Percentiles rank a stretch among this genome's conserved stretches.
phyloP scores from a whole-genome alignment of 2,329 filamentous ascomycete species.

The Lachnellula suecica region DNA sequence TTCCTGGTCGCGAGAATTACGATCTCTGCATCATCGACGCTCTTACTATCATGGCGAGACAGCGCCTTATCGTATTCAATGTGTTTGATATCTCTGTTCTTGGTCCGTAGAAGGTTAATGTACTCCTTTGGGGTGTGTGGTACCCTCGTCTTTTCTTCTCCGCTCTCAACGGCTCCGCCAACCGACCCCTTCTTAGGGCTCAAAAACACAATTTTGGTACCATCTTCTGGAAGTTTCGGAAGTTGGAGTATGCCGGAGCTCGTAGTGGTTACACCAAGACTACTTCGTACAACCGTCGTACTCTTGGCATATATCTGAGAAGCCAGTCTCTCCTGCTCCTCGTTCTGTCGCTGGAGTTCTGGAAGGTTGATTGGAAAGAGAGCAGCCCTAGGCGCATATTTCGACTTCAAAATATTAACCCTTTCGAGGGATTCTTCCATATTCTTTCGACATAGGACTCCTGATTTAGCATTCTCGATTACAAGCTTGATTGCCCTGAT shows the following conservation, averaged over 20 bases:
- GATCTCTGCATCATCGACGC: conserved; percentile 35
- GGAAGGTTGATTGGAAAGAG: too few species aligned
- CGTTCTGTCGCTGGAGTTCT: too few species aligned
- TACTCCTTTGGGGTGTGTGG: conserved; percentile 34
- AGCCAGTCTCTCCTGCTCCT: conserved; percentile 6
- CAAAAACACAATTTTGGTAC: conserved; percentile 35
- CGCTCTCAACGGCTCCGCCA: conserved; percentile 39
- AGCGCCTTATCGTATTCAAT: conserved; percentile 33
- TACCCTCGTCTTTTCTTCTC: conserved; percentile 34
- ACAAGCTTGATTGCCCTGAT: conserved; percentile 40
- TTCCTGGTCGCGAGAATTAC: conserved; percentile 42
- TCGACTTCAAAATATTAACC: conserved; percentile 37
- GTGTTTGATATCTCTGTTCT: conserved; percentile 30
- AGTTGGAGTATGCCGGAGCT: too few species aligned
- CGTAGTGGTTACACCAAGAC: conserved; percentile 19
- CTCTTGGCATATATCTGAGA: conserved; percentile 38
- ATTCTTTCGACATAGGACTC: conserved; percentile 31
- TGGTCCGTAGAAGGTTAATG: conserved; percentile 31
- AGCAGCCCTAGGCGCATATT: too few species aligned
- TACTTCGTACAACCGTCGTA: conserved; percentile 39
- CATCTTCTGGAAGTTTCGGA: conserved; percentile 28
- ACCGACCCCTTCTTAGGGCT: conserved; percentile 36
- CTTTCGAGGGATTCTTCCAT: conserved; percentile 36
- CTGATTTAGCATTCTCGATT: conserved; percentile 36
- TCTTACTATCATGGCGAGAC: conserved; percentile 33